These are phyloP conservation scores for Ceratobasidium sp. DNA, from an alignment of 1,284 basidiomycete species.

Conservation along the genomic window DNA sequence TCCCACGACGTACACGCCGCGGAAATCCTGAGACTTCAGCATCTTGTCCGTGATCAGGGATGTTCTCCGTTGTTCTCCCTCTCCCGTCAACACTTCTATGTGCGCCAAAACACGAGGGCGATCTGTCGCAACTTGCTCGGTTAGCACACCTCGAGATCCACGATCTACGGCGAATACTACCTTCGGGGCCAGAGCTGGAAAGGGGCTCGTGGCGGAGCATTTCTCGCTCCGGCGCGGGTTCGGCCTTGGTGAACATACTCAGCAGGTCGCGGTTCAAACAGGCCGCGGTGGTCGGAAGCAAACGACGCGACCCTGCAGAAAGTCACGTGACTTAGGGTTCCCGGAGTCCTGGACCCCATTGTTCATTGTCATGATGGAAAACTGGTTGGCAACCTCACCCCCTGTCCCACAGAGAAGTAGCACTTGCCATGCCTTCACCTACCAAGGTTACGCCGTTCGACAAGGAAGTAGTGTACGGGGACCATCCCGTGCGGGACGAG, in stretches of 20 bases:
- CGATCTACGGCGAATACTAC: too few species aligned
- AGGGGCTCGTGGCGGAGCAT: neutral
- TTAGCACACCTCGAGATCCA: too few species aligned
- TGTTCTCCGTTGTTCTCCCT: neutral
- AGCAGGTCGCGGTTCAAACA: too few species aligned
- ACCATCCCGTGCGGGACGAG: neutral
- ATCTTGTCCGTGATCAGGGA: neutral
- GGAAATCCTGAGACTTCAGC: neutral
- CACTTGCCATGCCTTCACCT: too few species aligned
- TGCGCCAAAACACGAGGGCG: slow-evolving; percentile 5
- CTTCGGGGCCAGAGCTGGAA: too few species aligned
- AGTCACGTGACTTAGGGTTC: slow-evolving; percentile 10
- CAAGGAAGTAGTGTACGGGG: neutral
- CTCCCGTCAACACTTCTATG: neutral
- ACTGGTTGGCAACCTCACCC: neutral
- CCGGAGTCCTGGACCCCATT: neutral
- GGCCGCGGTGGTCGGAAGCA: neutral
- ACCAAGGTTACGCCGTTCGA: neutral
- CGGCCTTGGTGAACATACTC: neutral
- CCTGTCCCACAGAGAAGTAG: neutral
- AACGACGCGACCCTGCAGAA: neutral
- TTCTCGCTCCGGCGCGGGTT: neutral
- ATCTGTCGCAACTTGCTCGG: neutral
- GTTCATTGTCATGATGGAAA: neutral
- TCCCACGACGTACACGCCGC: neutral